phyloP scores from a whole-genome alignment of 805 yeast genomes.

The Saccharomyces mikatae region DNA sequence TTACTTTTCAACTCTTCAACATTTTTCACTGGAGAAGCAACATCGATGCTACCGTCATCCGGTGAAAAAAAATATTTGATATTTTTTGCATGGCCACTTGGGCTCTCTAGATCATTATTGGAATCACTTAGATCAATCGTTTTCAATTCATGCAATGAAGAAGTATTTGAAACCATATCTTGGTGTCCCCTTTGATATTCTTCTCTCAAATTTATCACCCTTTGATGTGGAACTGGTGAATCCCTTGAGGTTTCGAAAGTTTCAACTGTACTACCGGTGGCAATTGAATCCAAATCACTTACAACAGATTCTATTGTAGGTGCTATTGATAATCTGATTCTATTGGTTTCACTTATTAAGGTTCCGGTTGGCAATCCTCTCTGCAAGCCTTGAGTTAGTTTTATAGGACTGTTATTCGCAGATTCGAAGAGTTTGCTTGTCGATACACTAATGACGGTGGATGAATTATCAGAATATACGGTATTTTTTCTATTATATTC shows the following conservation, averaged over 20 bases:
- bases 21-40: conserved; percentile 28
- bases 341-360: not conserved
- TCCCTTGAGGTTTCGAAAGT: conserved; percentile 3
- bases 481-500: not conserved
- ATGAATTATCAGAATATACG: not conserved
- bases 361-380: not conserved
- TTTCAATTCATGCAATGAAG: not conserved
- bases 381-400: not conserved
- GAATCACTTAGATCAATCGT: not conserved
- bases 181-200: conserved; percentile 2
- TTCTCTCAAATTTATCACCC: conserved; percentile 5
- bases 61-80: conserved; percentile 27
- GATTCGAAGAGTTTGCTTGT: conserved; percentile 21
- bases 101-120: not conserved
- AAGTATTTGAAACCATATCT: not conserved
- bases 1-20: conserved; percentile 25
- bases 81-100: conserved; percentile 2
- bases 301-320: conserved; percentile 27
- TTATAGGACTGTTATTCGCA: conserved; percentile 17
- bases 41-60: conserved; percentile 21
- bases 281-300: conserved; percentile 15
- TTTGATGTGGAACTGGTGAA: not conserved
- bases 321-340: conserved; percentile 14
- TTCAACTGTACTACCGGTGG: conserved; percentile 8
- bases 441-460: conserved; percentile 14